Evolutionary conservation across 768 basidiomycete species (phyloP).

Genomic region (Pleurotus sapidus): DNA sequence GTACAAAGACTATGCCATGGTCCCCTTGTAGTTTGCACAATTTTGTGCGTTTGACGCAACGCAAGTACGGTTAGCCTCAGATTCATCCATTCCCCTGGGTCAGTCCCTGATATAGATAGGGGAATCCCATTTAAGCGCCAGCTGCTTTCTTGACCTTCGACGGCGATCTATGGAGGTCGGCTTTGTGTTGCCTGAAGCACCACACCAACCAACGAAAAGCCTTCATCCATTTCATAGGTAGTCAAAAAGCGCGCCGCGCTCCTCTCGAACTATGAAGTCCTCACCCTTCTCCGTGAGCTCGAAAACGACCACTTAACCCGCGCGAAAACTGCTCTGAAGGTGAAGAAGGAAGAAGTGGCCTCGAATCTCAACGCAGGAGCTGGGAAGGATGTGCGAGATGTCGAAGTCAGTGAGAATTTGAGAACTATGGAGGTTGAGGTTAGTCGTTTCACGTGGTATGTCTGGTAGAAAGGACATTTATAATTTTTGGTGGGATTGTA

Average conservation of each 20-base stretch:
- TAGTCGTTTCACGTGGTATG: slow-evolving; percentile 13
- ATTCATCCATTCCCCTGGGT: no score
- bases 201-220: no score
- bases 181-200: no score
- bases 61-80: no score
- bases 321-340: slow-evolving; percentile 64
- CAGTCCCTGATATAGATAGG: no score
- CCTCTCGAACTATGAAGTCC: slow-evolving; percentile 86
- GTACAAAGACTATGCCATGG: no score
- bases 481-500: neutral
- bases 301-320: slow-evolving; percentile 71
- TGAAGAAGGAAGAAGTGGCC: slow-evolving; percentile 76
- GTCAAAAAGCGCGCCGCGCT: slow-evolving; percentile 73
- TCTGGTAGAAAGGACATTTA: neutral
- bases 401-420: slow-evolving; percentile 75
- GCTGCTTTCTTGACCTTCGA: no score
- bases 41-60: no score
- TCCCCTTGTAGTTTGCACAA: no score
- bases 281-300: slow-evolving; percentile 71
- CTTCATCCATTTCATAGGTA: slow-evolving; percentile 38
- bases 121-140: no score
- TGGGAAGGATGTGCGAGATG: slow-evolving; percentile 32
- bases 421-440: slow-evolving; percentile 87
- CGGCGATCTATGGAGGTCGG: no score
- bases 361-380: slow-evolving; percentile 16